Evolutionary conservation across 2,329 filamentous ascomycete genomes (phyloP).

Genomic region (Tolypocladium sp.): DNA sequence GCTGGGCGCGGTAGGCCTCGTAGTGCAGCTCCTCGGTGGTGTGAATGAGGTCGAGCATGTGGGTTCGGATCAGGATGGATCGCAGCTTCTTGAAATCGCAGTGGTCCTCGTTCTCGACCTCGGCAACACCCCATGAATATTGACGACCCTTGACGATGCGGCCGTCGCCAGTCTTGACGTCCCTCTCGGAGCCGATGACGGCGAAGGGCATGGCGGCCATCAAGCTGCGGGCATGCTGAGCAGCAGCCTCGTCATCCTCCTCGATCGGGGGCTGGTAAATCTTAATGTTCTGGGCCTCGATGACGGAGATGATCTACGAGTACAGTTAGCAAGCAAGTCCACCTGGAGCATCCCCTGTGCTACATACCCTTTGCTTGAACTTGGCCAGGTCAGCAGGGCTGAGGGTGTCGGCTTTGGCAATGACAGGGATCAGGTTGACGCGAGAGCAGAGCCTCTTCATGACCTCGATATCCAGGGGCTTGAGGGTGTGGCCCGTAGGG

Average conservation of each 20-base stretch:
- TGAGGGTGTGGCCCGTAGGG: slow-evolving; percentile 94
- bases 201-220: slow-evolving; percentile 98
- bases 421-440: slow-evolving; percentile 96
- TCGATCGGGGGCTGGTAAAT: slow-evolving; percentile 97
- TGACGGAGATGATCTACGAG: slow-evolving; percentile 76
- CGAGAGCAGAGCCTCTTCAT: slow-evolving; percentile 99
- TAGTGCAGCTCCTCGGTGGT: slow-evolving; percentile 99
- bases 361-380: slow-evolving; percentile 85
- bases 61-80: slow-evolving; percentile 95
- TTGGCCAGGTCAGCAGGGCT: slow-evolving; percentile 84
- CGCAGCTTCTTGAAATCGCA: slow-evolving; percentile 99
- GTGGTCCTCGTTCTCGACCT: slow-evolving; percentile 99
- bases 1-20: slow-evolving; percentile 96
- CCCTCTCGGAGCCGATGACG: slow-evolving; percentile 98
- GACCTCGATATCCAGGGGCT: slow-evolving; percentile 98
- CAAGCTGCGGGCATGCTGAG: slow-evolving; percentile 85
- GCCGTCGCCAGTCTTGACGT: slow-evolving; percentile 91
- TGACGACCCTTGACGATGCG: slow-evolving; percentile 98
- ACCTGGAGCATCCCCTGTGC: background rate
- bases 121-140: slow-evolving; percentile 98
- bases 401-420: slow-evolving; percentile 96
- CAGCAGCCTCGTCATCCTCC: slow-evolving; percentile 95
- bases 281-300: slow-evolving; percentile 98
- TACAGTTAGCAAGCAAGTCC: slow-evolving; percentile 15
- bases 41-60: slow-evolving; percentile 99